Evolutionary conservation across 257 asterid species (phyloP).

Genomic region (Cruciata laevipes): DNA sequence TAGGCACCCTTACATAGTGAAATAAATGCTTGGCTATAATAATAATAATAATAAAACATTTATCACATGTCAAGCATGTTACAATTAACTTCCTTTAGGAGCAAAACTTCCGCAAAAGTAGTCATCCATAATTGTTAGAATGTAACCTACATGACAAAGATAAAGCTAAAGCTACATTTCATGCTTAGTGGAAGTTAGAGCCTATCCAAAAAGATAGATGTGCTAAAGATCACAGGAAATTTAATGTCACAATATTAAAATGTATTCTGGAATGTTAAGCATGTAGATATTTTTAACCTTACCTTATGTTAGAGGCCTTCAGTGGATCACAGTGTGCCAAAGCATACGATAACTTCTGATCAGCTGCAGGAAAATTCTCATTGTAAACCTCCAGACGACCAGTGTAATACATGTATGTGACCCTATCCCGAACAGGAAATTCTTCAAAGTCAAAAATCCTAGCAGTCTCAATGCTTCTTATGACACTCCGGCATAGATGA

Average conservation of each 20-base stretch:
- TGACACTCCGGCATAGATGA: constrained; percentile 89
- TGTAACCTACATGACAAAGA: not conserved
- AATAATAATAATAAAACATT: not conserved
- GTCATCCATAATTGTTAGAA: not conserved
- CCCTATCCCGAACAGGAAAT: constrained; percentile 89
- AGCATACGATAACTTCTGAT: constrained; percentile 88
- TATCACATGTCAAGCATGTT: not conserved
- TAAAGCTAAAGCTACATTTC: not conserved
- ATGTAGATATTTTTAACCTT: not conserved
- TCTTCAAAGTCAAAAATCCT: constrained; percentile 91
- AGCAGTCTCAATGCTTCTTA: constrained; percentile 95
- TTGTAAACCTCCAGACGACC: constrained; percentile 97
- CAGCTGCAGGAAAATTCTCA: constrained; percentile 90
- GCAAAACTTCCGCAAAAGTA: not conserved
- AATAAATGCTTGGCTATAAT: not conserved
- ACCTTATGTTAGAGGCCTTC: constrained; percentile 84
- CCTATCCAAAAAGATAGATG: not conserved
- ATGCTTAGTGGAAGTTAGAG: not conserved
- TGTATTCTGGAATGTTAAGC: not conserved
- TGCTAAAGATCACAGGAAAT: not conserved
- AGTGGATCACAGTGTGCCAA: constrained; percentile 50
- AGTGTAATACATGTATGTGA: constrained; percentile 97
- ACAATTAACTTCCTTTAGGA: not conserved
- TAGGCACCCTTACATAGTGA: not conserved
- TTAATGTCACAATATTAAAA: not conserved